These are phyloP conservation scores for Chrysosporium queenslandicum DNA, from an alignment of 2,329 filamentous ascomycete species.

Conservation along the genomic window DNA sequence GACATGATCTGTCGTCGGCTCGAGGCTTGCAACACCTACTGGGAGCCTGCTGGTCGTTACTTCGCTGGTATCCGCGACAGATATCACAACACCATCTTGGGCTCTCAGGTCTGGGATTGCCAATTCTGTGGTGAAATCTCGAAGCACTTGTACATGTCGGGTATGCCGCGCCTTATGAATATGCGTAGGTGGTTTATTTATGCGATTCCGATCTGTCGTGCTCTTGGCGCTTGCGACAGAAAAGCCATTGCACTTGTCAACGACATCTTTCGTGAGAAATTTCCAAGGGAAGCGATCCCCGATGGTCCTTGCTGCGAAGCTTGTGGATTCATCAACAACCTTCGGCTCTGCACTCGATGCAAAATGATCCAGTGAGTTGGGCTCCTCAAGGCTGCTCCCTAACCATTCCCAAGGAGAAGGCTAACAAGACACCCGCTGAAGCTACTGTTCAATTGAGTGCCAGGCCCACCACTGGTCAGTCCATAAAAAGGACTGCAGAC, in stretches of 20 bases:
- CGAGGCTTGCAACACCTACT: background rate
- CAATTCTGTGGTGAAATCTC: slow-evolving; percentile 10
- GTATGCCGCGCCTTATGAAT: slow-evolving; percentile 9
- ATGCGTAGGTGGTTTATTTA: slow-evolving; percentile 4
- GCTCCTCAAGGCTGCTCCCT: background rate
- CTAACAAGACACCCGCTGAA: background rate
- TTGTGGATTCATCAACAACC: slow-evolving; percentile 9
- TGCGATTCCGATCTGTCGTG: slow-evolving; percentile 10
- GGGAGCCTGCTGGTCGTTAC: slow-evolving; percentile 8
- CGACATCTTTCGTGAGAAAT: slow-evolving; percentile 4
- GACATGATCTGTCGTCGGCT: slow-evolving; percentile 4
- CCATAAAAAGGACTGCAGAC: slow-evolving; percentile 8
- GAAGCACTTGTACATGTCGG: slow-evolving; percentile 8
- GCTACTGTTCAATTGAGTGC: slow-evolving; percentile 9
- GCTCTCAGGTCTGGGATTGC: slow-evolving; percentile 9
- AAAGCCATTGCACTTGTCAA: slow-evolving; percentile 2
- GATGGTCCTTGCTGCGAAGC: slow-evolving; percentile 10
- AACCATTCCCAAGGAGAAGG: background rate
- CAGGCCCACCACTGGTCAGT: slow-evolving; percentile 6
- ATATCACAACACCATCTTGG: slow-evolving; percentile 4
- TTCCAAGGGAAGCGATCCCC: background rate
- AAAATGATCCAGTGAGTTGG: slow-evolving; percentile 7
- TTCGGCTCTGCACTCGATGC: slow-evolving; percentile 8
- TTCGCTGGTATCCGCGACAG: slow-evolving; percentile 6
- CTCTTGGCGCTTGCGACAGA: slow-evolving; percentile 2